Base-by-base conservation (phyloP, 179 eudicot species). In the Silene coronaria region DNA sequence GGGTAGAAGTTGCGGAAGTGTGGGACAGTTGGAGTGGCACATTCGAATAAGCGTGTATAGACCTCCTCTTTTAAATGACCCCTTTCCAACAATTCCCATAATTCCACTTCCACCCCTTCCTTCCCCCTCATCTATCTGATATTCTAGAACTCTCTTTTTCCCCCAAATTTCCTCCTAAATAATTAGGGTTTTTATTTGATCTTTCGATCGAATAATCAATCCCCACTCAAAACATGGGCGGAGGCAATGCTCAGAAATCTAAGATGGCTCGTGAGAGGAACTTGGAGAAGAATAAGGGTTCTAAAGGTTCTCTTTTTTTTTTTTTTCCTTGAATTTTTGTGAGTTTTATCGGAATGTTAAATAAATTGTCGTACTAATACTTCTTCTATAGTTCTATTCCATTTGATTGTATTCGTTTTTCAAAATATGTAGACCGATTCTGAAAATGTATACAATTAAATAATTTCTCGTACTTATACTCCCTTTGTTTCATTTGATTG, bases 191-290 rank as follows among this genome's bases (percentile, higher is more conserved):
- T 75, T 24, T 53, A 51, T 79, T 74, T 71, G 61, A 59, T 72
- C 72, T 2, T 10, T 42, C 48, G 48, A 42, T 42, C 48, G 48
- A 42, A 42, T 42, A 36, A 51, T 67, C 34, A 71, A 63, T 66
- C 42, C 42, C 42, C 72, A 66, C 79, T 19, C 59, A 45, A 22
- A 75, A 73, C 0, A 85, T 85, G 88, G 88, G 88, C 30, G 88
- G 88, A 63, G 88, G 88, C 34, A 85, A 85, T 66, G 88, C 82
- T 36, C 88, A 85, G 79, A 85, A 85, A 81, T 83, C 88, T 1
- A 85, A 83, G 83, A 85, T 75, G 82, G 88, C 88, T 85, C 88
- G 86, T n/a, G 86, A 85, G 75, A 80, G 75, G 80, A 81, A 83
- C 62, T 27, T 79, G 82, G 88, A 85, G 83, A 85, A 83, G 81